Conservation (phyloP, 805 yeast genomes). For the Limtongozyma cylindracea region DNA sequence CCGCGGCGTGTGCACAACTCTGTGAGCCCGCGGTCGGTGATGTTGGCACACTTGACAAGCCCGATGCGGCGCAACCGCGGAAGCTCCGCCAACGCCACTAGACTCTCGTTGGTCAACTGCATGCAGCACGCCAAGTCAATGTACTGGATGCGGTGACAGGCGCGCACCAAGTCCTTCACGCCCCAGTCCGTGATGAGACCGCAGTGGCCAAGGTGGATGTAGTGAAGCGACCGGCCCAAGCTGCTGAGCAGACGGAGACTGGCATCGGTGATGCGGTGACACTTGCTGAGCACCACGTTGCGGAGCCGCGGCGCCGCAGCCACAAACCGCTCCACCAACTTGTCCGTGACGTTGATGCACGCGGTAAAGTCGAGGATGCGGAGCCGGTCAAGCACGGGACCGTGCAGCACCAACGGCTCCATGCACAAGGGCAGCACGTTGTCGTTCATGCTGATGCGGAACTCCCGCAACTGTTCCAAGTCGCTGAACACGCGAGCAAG, state of each 20-base stretch:
- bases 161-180: constrained; percentile 43
- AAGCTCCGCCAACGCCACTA: constrained; percentile 48
- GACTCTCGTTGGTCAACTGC: constrained; percentile 64
- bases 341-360: constrained; percentile 62
- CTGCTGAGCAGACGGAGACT: constrained; percentile 46
- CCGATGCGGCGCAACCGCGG: constrained; percentile 80
- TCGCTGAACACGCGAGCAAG: constrained; percentile 29
- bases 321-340: constrained; percentile 47
- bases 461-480: constrained; percentile 57
- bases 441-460: constrained; percentile 51
- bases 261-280: constrained; percentile 65
- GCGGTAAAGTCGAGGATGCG: constrained; percentile 71
- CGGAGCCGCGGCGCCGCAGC: constrained; percentile 63
- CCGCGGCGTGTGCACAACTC: constrained; percentile 45
- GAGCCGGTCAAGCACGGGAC: constrained; percentile 28
- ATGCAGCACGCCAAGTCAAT: constrained; percentile 90
- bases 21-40: constrained; percentile 63
- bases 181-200: constrained; percentile 75
- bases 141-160: constrained; percentile 70
- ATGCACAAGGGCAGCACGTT: constrained; percentile 49
- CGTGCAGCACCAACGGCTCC: constrained; percentile 20
- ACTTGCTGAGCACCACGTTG: constrained; percentile 74
- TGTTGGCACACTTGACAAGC: constrained; percentile 69
- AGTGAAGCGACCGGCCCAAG: constrained; percentile 61
- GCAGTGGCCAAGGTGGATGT: constrained; percentile 88